These are phyloP conservation scores for Trichoderma asperelloides DNA, from an alignment of 495 filamentous ascomycete genomes.

Conservation along the genomic window DNA sequence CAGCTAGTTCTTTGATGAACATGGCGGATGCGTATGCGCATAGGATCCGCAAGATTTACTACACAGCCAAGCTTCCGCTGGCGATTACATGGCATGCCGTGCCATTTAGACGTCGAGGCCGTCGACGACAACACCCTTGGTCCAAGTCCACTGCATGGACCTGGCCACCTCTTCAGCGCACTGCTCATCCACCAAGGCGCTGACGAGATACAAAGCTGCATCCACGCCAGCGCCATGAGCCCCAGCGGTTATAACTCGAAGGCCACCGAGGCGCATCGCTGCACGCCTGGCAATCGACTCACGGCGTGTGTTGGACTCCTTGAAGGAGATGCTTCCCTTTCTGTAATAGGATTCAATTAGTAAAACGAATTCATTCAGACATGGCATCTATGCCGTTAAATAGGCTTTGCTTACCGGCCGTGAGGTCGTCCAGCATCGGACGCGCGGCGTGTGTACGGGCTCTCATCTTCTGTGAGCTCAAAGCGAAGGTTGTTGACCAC, in stretches of 20 bases:
- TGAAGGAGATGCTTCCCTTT: constrained; percentile 67
- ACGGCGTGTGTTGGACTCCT: constrained; percentile 50
- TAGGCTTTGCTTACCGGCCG: constrained; percentile 39
- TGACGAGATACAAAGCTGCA: constrained; percentile 69
- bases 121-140: constrained; percentile 61
- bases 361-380: constrained; percentile 10
- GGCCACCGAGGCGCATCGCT: constrained; percentile 55
- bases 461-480: constrained; percentile 64
- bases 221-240: constrained; percentile 71
- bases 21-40: not conserved
- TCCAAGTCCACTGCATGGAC: constrained; percentile 63
- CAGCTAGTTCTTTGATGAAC: not conserved
- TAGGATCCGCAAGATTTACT: constrained; percentile 2
- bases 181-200: constrained; percentile 59
- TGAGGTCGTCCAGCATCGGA: constrained; percentile 47
- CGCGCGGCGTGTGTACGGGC: constrained; percentile 64
- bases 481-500: constrained; percentile 74
- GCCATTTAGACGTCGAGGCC: constrained; percentile 57
- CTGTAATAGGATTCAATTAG: constrained; percentile 18
- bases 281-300: constrained; percentile 61
- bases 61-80: constrained; percentile 6
- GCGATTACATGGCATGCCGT: not conserved
- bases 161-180: constrained; percentile 58
- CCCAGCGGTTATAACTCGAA: constrained; percentile 68
- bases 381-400: constrained; percentile 7